phyloP scores from a whole-genome alignment of 2,329 filamentous ascomycete genomes.

The Aspergillus bombycis region DNA sequence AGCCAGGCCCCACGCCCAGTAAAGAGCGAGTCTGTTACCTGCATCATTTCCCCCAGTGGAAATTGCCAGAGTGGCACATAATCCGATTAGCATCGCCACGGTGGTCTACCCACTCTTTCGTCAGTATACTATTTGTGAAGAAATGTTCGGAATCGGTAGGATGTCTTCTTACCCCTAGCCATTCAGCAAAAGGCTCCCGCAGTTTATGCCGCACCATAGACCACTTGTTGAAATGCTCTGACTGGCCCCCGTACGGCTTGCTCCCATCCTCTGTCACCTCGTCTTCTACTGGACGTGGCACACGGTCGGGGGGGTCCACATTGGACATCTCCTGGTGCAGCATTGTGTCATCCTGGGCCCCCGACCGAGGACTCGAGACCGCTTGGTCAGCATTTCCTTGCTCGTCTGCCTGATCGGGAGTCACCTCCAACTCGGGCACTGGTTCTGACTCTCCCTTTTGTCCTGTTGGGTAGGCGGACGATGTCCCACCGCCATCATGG shows the following conservation, averaged over 20 bases:
- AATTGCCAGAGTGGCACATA: slow-evolving; percentile 29
- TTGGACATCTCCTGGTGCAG: not conserved
- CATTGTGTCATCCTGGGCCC: not conserved
- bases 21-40: slow-evolving; percentile 25
- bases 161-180: slow-evolving; percentile 25
- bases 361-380: not conserved
- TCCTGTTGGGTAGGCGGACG: not conserved
- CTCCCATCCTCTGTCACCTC: slow-evolving; percentile 1
- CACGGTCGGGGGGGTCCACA: not conserved
- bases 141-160: too few relatives aligned
- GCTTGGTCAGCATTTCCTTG: not conserved
- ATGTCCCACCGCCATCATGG: slow-evolving; percentile 14
- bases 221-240: slow-evolving; percentile 30
- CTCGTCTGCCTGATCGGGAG: not conserved
- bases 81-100: slow-evolving; percentile 34
- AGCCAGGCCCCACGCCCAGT: slow-evolving; percentile 32
- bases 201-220: slow-evolving; percentile 27
- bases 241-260: not conserved
- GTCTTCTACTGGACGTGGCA: not conserved
- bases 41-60: slow-evolving; percentile 27
- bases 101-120: slow-evolving; percentile 21
- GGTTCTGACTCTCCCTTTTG: slow-evolving; percentile 11
- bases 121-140: not conserved
- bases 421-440: not conserved
- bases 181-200: slow-evolving; percentile 35